Evolutionary conservation across 257 asterid genomes (phyloP), one percentile per base, ranked within the genome.

Genomic region (Forsythia viridissima): DNA sequence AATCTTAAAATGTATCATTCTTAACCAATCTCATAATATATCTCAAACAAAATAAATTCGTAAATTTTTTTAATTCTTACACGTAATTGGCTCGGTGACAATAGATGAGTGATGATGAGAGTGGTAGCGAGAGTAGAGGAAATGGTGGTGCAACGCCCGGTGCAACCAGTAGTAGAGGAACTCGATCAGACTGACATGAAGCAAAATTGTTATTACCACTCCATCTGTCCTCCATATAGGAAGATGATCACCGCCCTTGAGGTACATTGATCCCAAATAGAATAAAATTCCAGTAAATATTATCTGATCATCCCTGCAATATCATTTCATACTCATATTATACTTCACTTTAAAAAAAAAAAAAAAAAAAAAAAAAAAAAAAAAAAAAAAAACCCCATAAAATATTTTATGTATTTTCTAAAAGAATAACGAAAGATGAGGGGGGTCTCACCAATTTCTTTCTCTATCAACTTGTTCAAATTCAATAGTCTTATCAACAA

Each of bases 401-500:
- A 44, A 8, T 44, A 44, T 52, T 16, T 52, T 15, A 7, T 16
- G 20, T 15, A 52, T 52, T 48, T 15, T 13, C 21, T 18, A 15
- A 16, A 16, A 52, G 0, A 13, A 8, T 4, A 72, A 46, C 1
- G 8, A 20, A n/a, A 59, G 36, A 7, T 2, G 16, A 6, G 16
- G 12, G 12, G 7, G 3, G 12, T 57, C 80, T 8, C 51, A 85
- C 89, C 89, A 85, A 43, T 41, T 82, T 8, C 77, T 76, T 74
- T 85, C 86, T 71, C 86, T 78, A 43, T 85, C 89, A 41, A 85
- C 86, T 51, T 85, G 89, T 7, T 85, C 89, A 51, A 82, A 85
- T 18, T 85, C 89, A 5, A 85, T 82, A 59, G 63, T 75, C 67
- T 82, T 85, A 38, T 85, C 88, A 71, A 85, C 79, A 55, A 85